Evolutionary conservation across 495 filamentous ascomycete species (phyloP).

Genomic region (Aspergillus coremiiformis): DNA sequence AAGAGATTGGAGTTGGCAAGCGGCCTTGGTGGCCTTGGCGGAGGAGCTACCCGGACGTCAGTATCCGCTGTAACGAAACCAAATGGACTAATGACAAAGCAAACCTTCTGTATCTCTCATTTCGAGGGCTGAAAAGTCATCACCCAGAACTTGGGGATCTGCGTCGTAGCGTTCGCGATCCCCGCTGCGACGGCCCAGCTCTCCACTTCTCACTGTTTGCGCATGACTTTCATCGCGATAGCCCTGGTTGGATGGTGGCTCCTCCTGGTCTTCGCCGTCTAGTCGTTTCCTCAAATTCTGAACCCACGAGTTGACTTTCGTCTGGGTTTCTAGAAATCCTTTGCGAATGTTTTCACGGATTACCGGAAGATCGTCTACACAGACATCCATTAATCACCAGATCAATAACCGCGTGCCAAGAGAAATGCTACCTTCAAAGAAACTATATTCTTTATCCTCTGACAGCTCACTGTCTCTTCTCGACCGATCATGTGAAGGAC

Average conservation of each 20-base stretch:
- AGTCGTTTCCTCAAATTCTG: conserved; percentile 82
- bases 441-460: conserved; percentile 68
- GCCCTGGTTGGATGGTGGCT: conserved; percentile 38
- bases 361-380: conserved; percentile 76
- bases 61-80: neutral
- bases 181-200: conserved; percentile 57
- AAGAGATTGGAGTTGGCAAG: conserved; percentile 73
- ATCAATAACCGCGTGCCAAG: neutral
- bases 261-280: conserved; percentile 70
- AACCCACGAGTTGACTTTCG: conserved; percentile 88
- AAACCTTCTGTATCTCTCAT: conserved; percentile 69
- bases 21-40: conserved; percentile 52
- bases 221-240: conserved; percentile 37
- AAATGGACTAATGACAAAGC: neutral
- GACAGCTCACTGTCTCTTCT: conserved; percentile 34
- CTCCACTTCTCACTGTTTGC: conserved; percentile 48
- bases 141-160: conserved; percentile 82
- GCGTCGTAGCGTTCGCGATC: conserved; percentile 91
- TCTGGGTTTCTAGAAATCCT: conserved; percentile 91
- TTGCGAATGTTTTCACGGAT: conserved; percentile 91
- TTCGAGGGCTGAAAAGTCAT: conserved; percentile 87
- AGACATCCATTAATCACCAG: neutral
- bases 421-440: conserved; percentile 62
- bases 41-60: conserved; percentile 31
- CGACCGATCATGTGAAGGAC: conserved; percentile 24